Conservation (phyloP, 2,329 filamentous ascomycete species). For the Colletotrichum godetiae region DNA sequence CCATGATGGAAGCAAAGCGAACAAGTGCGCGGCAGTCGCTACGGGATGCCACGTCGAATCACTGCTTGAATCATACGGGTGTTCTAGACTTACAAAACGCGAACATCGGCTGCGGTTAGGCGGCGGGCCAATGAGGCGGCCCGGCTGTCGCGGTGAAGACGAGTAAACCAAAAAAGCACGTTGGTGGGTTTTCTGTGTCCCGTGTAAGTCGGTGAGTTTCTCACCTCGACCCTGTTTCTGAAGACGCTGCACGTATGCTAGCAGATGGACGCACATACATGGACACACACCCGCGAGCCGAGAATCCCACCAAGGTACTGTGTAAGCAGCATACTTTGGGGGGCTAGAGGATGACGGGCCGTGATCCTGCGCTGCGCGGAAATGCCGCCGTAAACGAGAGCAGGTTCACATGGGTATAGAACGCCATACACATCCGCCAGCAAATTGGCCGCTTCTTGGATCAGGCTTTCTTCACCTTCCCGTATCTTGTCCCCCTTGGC, state of each 20-base stretch:
- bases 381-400: slow-evolving; percentile 7
- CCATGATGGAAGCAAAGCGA: background rate
- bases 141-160: slow-evolving; percentile 14
- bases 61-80: slow-evolving; percentile 22
- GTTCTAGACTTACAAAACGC: slow-evolving; percentile 9
- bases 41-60: slow-evolving; percentile 12
- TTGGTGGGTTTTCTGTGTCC: background rate
- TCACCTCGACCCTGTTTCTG: slow-evolving; percentile 20
- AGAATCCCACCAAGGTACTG: background rate
- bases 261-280: background rate
- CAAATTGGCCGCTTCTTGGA: background rate
- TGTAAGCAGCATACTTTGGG: slow-evolving; percentile 1
- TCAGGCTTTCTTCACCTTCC: background rate
- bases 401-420: slow-evolving; percentile 23
- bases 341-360: background rate
- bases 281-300: background rate
- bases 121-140: slow-evolving; percentile 18
- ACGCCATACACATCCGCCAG: slow-evolving; percentile 12
- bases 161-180: background rate
- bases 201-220: slow-evolving; percentile 26
- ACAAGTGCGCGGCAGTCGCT: slow-evolving; percentile 9
- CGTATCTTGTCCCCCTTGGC: background rate
- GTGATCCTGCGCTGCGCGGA: background rate
- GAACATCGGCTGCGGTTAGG: slow-evolving; percentile 9
- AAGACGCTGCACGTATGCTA: background rate